Evolutionary conservation across 108 stramenopile species (phyloP).

Genomic region (Skeletonema menzelii): DNA sequence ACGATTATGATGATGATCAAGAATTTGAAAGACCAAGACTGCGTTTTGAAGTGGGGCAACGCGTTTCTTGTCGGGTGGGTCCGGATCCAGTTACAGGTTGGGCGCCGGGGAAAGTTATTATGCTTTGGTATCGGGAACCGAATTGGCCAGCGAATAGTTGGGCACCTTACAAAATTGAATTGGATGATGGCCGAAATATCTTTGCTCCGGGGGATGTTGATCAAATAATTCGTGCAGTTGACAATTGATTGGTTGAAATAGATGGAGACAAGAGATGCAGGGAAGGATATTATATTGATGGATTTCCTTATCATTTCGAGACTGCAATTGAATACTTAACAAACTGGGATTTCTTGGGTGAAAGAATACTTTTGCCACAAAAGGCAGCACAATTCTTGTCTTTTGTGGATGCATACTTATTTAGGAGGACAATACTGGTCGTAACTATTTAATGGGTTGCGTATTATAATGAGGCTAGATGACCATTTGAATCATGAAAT

Average conservation of each 20-base stretch:
- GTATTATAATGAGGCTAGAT: too few species aligned
- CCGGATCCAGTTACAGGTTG: slow-evolving; percentile 84
- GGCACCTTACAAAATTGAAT: slow-evolving; percentile 91
- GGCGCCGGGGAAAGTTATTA: slow-evolving; percentile 73
- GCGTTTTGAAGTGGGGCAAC: slow-evolving; percentile 76
- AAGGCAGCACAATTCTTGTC: not conserved
- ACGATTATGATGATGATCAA: slow-evolving; percentile 36
- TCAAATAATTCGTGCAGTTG: slow-evolving; percentile 60
- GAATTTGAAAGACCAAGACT: slow-evolving; percentile 54
- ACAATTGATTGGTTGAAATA: not conserved
- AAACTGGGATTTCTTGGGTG: not conserved
- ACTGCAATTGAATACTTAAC: not conserved
- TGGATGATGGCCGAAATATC: slow-evolving; percentile 89
- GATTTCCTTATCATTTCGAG: not conserved
- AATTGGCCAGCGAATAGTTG: slow-evolving; percentile 81
- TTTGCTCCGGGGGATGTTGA: slow-evolving; percentile 91
- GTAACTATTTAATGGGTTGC: not conserved
- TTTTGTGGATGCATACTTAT: not conserved
- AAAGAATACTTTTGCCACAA: slow-evolving; percentile 1
- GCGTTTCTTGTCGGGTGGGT: slow-evolving; percentile 87
- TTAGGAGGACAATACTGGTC: not conserved
- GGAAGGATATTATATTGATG: not conserved
- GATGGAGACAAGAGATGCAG: not conserved
- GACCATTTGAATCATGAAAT: too few species aligned
- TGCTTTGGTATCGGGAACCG: slow-evolving; percentile 87